A percentile compares a stretch with the other conserved stretches of the same genome.
These are phyloP conservation scores for Saraca asoca DNA, from an alignment of 331 rosid genomes.

Conservation along the genomic window DNA sequence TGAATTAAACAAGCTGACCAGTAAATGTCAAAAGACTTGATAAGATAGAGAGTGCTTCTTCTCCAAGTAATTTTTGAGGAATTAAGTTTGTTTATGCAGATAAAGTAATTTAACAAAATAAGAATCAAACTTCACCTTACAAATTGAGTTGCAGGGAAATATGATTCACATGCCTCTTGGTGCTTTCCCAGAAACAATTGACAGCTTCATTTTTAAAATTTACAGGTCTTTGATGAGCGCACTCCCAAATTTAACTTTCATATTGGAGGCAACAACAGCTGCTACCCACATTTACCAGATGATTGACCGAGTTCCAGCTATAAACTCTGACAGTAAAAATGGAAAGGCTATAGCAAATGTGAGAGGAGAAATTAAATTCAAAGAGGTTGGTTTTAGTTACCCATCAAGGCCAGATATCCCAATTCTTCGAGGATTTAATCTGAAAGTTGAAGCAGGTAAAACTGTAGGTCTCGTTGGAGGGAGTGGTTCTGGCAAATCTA, in stretches of 20 bases:
- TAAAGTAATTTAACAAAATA: too few species aligned
- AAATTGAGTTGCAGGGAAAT: slow-evolving; percentile 5
- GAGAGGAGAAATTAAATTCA: slow-evolving; percentile 65
- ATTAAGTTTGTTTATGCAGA: too few species aligned
- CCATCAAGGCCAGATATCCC: slow-evolving; percentile 72
- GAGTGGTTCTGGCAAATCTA: slow-evolving; percentile 90
- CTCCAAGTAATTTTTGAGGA: too few species aligned
- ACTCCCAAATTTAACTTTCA: slow-evolving; percentile 62
- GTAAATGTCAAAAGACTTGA: too few species aligned
- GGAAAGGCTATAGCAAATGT: slow-evolving; percentile 46
- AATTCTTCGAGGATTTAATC: slow-evolving; percentile 65
- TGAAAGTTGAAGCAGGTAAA: slow-evolving; percentile 61
- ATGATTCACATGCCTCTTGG: background rate
- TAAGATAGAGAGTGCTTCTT: too few species aligned
- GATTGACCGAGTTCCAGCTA: slow-evolving; percentile 52
- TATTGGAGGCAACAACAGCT: slow-evolving; percentile 57
- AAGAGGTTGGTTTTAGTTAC: slow-evolving; percentile 61
- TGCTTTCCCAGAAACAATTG: background rate
- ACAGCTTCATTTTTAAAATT: background rate
- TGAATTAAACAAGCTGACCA: too few species aligned
- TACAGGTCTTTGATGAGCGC: slow-evolving; percentile 72
- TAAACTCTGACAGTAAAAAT: slow-evolving; percentile 42
- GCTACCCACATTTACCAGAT: slow-evolving; percentile 55
- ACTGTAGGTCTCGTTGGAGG: slow-evolving; percentile 78
- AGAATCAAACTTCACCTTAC: too few species aligned